Evolutionary conservation across 345 rosid genomes (phyloP).

Genomic region (Citrus hindsii): DNA sequence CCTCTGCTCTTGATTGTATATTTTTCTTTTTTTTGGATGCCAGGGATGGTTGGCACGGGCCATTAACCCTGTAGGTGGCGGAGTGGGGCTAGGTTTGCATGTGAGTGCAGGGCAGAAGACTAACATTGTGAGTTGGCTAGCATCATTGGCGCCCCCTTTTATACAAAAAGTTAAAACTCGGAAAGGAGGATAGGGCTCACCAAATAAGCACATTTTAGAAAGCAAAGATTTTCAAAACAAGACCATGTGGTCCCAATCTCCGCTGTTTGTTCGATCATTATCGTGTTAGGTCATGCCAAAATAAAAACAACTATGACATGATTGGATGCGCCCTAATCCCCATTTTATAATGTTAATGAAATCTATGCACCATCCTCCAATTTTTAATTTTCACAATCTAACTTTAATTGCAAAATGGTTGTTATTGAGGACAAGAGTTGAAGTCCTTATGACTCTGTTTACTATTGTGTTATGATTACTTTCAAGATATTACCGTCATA

Average conservation of each 20-base stretch:
- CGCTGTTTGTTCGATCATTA: background rate
- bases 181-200: background rate
- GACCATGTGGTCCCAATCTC: background rate
- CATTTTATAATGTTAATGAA: background rate
- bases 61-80: background rate
- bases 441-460: no score
- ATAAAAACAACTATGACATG: background rate
- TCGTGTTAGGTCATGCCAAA: background rate
- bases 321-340: background rate
- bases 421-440: no score
- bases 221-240: background rate
- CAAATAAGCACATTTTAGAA: background rate
- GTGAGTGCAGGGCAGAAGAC: conserved; percentile 20
- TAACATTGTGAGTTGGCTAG: conserved; percentile 33
- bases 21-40: background rate
- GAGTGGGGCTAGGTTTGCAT: conserved; percentile 25
- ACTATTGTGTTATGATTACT: no score
- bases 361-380: background rate
- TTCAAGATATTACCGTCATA: no score
- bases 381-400: no score
- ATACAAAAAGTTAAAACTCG: background rate
- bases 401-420: no score
- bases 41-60: background rate
- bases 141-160: conserved; percentile 14
- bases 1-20: no score